Evolutionary conservation across 208 protist genomes (phyloP).

Genomic region (Angomonas ambiguus): DNA sequence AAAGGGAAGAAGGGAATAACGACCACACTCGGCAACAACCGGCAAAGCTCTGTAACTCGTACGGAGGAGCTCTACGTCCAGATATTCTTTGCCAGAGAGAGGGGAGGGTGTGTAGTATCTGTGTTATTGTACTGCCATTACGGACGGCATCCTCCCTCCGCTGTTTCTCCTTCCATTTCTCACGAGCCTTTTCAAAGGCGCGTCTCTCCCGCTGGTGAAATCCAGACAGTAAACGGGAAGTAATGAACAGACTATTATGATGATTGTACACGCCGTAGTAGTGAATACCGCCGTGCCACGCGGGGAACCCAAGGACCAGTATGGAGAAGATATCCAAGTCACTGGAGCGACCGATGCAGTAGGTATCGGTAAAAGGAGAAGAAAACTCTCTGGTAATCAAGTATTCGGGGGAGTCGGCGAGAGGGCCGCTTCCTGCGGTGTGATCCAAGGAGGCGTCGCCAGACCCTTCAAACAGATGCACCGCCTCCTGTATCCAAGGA

Average conservation of each 20-base stretch:
- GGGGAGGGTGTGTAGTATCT: no score
- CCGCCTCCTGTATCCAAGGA: background rate
- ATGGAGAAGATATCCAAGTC: conserved; percentile 53
- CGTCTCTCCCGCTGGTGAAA: background rate
- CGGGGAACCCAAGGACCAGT: conserved; percentile 51
- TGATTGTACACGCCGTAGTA: conserved; percentile 23
- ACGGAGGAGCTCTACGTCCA: no score
- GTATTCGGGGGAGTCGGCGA: background rate
- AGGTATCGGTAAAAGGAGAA: background rate
- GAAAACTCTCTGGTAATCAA: conserved; percentile 41
- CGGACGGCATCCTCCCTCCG: no score
- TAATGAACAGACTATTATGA: background rate
- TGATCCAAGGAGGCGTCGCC: background rate
- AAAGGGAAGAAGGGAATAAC: background rate
- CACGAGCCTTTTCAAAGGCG: no score
- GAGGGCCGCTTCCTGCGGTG: background rate
- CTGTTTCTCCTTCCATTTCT: no score
- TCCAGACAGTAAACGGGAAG: background rate
- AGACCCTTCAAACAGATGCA: background rate
- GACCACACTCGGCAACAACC: background rate
- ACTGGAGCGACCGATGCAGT: conserved; percentile 4
- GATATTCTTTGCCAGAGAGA: no score
- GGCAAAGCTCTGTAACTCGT: no score
- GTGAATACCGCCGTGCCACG: conserved; percentile 40
- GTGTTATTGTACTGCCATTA: no score